Percentiles rank a stretch among this genome's conserved stretches.
Evolutionary conservation across 176 grass and related monocot species (phyloP).

Genomic region (Juncus inflexus): DNA sequence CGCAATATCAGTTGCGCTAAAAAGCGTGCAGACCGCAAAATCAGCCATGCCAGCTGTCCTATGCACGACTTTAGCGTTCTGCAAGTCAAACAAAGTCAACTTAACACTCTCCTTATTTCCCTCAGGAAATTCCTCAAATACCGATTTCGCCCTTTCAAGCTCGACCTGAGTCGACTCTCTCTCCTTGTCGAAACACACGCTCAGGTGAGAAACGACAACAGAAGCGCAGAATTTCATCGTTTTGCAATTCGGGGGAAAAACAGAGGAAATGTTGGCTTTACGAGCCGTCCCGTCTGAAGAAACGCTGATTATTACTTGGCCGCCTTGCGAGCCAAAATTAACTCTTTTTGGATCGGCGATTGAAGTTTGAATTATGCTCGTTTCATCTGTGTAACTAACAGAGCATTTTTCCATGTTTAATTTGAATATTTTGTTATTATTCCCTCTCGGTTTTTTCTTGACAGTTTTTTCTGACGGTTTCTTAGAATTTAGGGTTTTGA

Average conservation of each 20-base stretch:
- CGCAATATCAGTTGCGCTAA: constrained; percentile 84
- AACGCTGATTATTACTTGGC: constrained; percentile 64
- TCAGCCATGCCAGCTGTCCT: constrained; percentile 57
- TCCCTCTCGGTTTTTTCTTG: constrained; percentile 65
- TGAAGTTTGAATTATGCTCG: constrained; percentile 62
- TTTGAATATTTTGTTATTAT: constrained; percentile 55
- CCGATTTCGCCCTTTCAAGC: constrained; percentile 76
- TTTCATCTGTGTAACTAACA: constrained; percentile 72
- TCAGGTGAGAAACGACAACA: constrained; percentile 77
- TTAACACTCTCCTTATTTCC: constrained; percentile 46
- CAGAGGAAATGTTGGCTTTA: constrained; percentile 67
- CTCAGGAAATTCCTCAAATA: constrained; percentile 64
- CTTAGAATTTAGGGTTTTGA: constrained; percentile 49
- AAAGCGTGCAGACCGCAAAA: constrained; percentile 67
- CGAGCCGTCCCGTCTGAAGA: constrained; percentile 92
- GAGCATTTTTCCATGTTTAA: constrained; percentile 85
- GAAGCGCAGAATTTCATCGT: constrained; percentile 64
- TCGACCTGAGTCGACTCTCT: constrained; percentile 66
- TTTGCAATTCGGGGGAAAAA: constrained; percentile 35
- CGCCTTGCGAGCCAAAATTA: constrained; percentile 96
- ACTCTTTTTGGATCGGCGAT: constrained; percentile 93
- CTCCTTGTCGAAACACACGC: constrained; percentile 73
- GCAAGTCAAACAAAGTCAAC: constrained; percentile 90
- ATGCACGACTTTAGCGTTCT: constrained; percentile 91
- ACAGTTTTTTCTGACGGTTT: constrained; percentile 45